phyloP scores from a whole-genome alignment of 495 filamentous ascomycete genomes.

The Penicillium daleae region DNA sequence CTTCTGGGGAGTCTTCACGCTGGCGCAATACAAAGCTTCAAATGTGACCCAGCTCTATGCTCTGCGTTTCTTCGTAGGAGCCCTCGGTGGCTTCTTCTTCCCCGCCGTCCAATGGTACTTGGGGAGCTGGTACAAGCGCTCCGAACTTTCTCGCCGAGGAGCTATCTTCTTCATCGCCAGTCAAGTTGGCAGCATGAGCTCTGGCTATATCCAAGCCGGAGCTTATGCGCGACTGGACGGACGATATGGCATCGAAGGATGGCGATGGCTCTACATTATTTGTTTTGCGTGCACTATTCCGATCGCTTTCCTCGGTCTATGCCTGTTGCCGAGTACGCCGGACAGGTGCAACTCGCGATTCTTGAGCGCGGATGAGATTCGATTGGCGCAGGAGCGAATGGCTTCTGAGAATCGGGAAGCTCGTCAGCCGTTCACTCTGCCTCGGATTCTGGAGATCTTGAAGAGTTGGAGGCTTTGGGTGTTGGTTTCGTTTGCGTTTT shows the following conservation, averaged over 20 bases:
- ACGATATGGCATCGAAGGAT: conserved; percentile 45
- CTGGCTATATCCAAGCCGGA: conserved; percentile 49
- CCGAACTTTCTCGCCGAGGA: conserved; percentile 42
- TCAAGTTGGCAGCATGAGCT: conserved; percentile 47
- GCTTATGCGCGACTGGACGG: conserved; percentile 44
- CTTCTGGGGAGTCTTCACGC: conserved; percentile 46
- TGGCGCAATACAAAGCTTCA: conserved; percentile 42
- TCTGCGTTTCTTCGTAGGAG: conserved; percentile 83
- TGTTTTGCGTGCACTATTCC: conserved; percentile 37
- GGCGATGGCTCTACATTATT: conserved; percentile 56
- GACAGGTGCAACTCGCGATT: conserved; percentile 44
- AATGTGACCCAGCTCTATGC: conserved; percentile 39
- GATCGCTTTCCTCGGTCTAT: conserved; percentile 32
- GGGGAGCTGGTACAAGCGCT: conserved; percentile 39
- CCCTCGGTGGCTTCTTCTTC: conserved; percentile 80
- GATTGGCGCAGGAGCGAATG: conserved; percentile 38
- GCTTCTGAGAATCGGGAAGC: conserved; percentile 37
- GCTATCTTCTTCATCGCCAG: conserved; percentile 49
- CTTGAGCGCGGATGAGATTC: conserved; percentile 39
- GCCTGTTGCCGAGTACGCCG: conserved; percentile 43
- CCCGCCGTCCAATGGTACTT: conserved; percentile 49
- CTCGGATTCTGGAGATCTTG: conserved; percentile 17
- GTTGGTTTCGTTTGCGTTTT: conserved; percentile 39
- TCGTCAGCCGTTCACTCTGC: conserved; percentile 30
- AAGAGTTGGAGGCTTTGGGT: conserved; percentile 32